Conservation (phyloP, 2,329 filamentous ascomycete genomes). For the Sporothrix pallida region DNA sequence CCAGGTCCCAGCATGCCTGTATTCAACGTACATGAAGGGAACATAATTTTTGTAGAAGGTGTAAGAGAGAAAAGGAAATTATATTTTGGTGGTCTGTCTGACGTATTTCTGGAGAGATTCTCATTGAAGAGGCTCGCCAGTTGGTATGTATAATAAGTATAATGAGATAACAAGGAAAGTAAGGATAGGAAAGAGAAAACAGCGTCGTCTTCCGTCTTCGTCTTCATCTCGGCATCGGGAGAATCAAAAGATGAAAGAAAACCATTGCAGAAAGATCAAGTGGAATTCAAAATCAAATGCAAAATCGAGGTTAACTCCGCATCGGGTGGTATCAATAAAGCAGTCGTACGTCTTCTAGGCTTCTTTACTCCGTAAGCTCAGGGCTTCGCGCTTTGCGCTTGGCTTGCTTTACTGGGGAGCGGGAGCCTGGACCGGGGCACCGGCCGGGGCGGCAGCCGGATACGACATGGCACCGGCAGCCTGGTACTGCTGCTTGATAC, state of each 20-base stretch:
- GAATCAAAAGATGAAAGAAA: neutral
- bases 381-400: neutral
- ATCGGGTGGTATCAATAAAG: constrained; percentile 10
- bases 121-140: neutral
- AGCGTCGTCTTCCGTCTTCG: neutral
- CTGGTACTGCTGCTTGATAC: constrained; percentile 45
- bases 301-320: constrained; percentile 1
- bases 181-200: neutral
- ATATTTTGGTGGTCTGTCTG: constrained; percentile 23
- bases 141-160: neutral
- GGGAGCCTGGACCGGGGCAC: constrained; percentile 1
- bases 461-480: constrained; percentile 43
- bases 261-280: neutral
- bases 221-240: neutral
- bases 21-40: neutral
- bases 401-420: constrained; percentile 22
- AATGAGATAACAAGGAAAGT: neutral
- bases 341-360: no score
- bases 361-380: no score
- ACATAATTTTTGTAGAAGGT: neutral
- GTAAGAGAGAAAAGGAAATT: neutral
- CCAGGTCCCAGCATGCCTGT: neutral
- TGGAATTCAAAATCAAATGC: neutral
- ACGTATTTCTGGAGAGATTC: neutral
- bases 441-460: constrained; percentile 33